phyloP scores from a whole-genome alignment of 169 alveolate genomes.

The Cystoisospora suis region DNA sequence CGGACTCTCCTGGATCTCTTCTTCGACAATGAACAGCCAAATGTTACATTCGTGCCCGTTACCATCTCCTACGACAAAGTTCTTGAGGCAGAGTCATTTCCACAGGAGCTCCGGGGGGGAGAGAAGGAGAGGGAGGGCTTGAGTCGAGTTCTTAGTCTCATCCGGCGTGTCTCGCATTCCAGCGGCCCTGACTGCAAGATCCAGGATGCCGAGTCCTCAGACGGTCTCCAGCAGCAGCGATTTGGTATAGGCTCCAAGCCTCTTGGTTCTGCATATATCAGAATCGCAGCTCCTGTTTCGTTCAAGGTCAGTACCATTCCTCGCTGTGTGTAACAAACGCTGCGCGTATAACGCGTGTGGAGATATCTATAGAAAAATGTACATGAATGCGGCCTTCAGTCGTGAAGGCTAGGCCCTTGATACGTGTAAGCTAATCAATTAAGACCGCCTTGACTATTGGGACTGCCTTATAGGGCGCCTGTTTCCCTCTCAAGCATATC shows the following conservation, averaged over 20 bases:
- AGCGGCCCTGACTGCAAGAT: not conserved
- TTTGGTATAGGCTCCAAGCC: conserved; percentile 51
- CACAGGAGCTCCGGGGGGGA: conserved; percentile 42
- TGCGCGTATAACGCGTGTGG: too few relatives aligned
- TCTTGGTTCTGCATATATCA: conserved; percentile 42
- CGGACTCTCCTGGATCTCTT: not conserved
- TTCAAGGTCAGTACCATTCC: conserved; percentile 32
- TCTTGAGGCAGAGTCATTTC: conserved; percentile 42
- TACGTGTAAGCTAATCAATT: too few relatives aligned
- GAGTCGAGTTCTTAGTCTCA: conserved; percentile 29
- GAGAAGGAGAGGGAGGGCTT: conserved; percentile 33
- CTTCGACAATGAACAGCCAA: not conserved
- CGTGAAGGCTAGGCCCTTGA: too few relatives aligned
- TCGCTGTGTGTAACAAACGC: too few relatives aligned
- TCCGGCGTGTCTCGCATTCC: not conserved
- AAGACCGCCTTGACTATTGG: too few relatives aligned
- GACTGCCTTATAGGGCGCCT: too few relatives aligned
- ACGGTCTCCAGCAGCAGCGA: not conserved
- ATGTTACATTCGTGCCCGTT: conserved; percentile 38
- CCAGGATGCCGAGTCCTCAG: not conserved
- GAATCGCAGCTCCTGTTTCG: conserved; percentile 15
- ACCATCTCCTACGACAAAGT: conserved; percentile 53
- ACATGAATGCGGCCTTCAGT: too few relatives aligned
- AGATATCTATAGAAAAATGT: too few relatives aligned
- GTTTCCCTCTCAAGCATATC: too few relatives aligned